Conservation (phyloP, 2,329 filamentous ascomycete species). For the Graphilbum sp. region DNA sequence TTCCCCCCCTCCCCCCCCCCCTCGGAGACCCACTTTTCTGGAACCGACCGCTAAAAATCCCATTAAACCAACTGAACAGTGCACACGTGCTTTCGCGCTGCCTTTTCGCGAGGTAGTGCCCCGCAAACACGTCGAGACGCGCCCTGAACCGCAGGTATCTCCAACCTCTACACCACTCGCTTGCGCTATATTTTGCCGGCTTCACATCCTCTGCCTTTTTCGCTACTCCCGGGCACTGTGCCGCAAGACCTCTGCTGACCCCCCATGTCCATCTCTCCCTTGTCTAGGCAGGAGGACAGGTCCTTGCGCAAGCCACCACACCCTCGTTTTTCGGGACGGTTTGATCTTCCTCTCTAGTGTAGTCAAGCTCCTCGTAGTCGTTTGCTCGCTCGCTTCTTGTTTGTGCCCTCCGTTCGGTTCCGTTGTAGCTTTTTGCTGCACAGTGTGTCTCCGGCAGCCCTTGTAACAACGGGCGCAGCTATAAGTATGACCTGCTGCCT, state of each 20-base stretch:
- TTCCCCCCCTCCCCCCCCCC: neutral
- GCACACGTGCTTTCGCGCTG: conserved; percentile 1
- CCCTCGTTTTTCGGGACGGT: neutral
- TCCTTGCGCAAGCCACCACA: neutral
- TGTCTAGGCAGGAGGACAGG: neutral
- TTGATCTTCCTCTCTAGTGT: no score
- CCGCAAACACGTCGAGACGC: neutral
- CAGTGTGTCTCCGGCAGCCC: no score
- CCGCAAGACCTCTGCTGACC: neutral
- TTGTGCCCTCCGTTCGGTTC: neutral
- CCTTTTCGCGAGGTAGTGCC: neutral
- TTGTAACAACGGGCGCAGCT: no score
- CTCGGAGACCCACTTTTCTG: neutral
- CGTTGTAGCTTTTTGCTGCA: neutral
- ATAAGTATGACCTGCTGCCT: neutral
- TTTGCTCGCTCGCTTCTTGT: neutral
- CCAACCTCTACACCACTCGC: neutral
- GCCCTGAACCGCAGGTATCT: conserved; percentile 1
- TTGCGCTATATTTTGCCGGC: neutral
- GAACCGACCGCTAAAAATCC: neutral
- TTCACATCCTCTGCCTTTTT: neutral
- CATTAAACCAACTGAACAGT: conserved; percentile 1
- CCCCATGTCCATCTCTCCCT: neutral
- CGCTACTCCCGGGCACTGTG: no score
- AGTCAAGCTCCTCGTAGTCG: no score